Evolutionary conservation across 805 yeast species (phyloP).

Genomic region (Metschnikowia gelsemii): DNA sequence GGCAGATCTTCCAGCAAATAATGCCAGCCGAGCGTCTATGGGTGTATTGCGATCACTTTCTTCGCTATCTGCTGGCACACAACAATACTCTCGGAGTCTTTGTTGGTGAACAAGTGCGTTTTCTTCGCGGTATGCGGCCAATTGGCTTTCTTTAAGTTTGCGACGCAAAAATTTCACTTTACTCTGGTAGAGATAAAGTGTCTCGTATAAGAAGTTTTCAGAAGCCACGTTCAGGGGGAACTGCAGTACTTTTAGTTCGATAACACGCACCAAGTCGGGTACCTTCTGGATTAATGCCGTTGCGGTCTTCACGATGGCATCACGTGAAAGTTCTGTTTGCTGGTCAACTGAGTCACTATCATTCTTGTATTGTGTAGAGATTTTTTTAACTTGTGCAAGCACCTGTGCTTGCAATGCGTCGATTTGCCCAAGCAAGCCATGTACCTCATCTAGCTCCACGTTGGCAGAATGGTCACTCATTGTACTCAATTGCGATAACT

Average conservation of each 20-base stretch:
- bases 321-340: slow-evolving; percentile 20
- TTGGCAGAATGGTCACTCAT: background rate
- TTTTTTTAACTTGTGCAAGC: slow-evolving; percentile 19
- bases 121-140: slow-evolving; percentile 27
- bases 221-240: slow-evolving; percentile 2
- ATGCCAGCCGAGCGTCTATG: slow-evolving; percentile 6
- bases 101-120: slow-evolving; percentile 31
- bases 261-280: slow-evolving; percentile 21
- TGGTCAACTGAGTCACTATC: background rate
- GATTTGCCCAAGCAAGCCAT: slow-evolving; percentile 15
- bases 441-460: slow-evolving; percentile 3
- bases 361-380: background rate
- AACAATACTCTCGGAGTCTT: slow-evolving; percentile 27
- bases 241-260: slow-evolving; percentile 14
- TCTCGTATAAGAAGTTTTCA: slow-evolving; percentile 7
- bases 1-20: slow-evolving; percentile 15
- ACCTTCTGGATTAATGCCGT: slow-evolving; percentile 21
- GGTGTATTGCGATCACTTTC: background rate
- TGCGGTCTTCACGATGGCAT: slow-evolving; percentile 20
- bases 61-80: background rate
- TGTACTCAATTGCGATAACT: too few relatives aligned
- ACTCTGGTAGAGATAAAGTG: slow-evolving; percentile 21
- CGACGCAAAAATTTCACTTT: slow-evolving; percentile 24
- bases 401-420: slow-evolving; percentile 25
- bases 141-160: slow-evolving; percentile 31